Evolutionary conservation across 768 basidiomycete genomes (phyloP).

Genomic region (Cantharellus anzutake): DNA sequence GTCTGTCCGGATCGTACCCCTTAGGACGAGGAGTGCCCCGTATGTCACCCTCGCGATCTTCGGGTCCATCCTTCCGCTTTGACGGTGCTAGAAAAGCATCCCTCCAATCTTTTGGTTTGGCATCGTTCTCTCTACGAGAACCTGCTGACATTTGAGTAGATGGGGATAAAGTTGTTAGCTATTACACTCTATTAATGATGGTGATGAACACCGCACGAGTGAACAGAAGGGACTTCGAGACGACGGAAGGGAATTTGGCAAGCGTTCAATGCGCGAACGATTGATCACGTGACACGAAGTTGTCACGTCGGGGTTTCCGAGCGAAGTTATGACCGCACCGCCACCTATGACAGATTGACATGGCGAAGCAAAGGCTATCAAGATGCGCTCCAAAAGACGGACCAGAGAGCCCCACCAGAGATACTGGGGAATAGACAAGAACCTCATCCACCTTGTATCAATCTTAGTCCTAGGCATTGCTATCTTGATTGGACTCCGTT

Average conservation of each 20-base stretch:
- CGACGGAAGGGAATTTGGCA: not conserved
- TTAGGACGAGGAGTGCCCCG: not conserved
- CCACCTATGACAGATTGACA: too few species aligned
- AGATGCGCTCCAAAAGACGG: too few species aligned
- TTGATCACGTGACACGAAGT: too few species aligned
- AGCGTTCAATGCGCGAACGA: not conserved
- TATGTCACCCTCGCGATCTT: conserved; percentile 10
- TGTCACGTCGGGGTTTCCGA: too few species aligned
- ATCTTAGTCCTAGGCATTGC: too few species aligned
- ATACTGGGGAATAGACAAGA: too few species aligned
- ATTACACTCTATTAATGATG: not conserved
- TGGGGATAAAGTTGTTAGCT: not conserved
- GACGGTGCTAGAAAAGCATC: conserved; percentile 38
- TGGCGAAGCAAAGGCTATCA: too few species aligned
- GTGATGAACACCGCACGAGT: not conserved
- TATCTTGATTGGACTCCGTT: too few species aligned
- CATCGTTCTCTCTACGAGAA: not conserved
- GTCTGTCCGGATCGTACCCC: conserved; percentile 7
- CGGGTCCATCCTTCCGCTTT: not conserved
- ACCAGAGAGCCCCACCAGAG: too few species aligned
- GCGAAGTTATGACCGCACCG: too few species aligned
- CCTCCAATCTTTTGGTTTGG: conserved; percentile 39
- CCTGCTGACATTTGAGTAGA: not conserved
- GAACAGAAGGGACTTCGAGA: not conserved
- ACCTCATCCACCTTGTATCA: too few species aligned